Conservation (phyloP, 73 alveolate genomes). For the Tetrahymena thermophila region DNA sequence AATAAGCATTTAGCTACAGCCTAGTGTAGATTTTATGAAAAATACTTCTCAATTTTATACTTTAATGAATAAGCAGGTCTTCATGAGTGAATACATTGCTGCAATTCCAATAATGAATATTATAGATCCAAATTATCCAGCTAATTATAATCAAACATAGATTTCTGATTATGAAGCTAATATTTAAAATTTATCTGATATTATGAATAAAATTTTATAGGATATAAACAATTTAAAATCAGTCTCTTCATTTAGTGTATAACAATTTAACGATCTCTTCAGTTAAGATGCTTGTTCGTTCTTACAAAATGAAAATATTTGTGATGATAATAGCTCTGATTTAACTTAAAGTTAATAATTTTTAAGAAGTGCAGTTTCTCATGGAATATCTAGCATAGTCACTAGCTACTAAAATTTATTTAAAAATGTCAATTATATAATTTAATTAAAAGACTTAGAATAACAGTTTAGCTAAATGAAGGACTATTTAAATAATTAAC, state of each 20-base stretch:
- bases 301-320: neutral
- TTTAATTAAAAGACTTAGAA: neutral
- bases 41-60: neutral
- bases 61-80: neutral
- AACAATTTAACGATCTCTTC: neutral
- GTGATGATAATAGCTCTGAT: neutral
- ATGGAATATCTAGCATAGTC: neutral
- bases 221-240: neutral
- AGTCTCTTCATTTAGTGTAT: neutral
- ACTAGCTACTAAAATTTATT: neutral
- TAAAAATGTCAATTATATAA: neutral
- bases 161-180: neutral
- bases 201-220: neutral
- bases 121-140: neutral
- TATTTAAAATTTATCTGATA: neutral
- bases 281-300: neutral
- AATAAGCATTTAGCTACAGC: neutral
- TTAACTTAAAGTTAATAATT: neutral
- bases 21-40: neutral
- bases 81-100: neutral
- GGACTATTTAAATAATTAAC: neutral
- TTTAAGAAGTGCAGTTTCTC: neutral
- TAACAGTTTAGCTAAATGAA: neutral
- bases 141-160: neutral
- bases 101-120: neutral